A percentile compares a stretch with the other conserved stretches of the same genome.
phyloP scores from a whole-genome alignment of 1,284 basidiomycete genomes.

The Sporisorium exsertum region DNA sequence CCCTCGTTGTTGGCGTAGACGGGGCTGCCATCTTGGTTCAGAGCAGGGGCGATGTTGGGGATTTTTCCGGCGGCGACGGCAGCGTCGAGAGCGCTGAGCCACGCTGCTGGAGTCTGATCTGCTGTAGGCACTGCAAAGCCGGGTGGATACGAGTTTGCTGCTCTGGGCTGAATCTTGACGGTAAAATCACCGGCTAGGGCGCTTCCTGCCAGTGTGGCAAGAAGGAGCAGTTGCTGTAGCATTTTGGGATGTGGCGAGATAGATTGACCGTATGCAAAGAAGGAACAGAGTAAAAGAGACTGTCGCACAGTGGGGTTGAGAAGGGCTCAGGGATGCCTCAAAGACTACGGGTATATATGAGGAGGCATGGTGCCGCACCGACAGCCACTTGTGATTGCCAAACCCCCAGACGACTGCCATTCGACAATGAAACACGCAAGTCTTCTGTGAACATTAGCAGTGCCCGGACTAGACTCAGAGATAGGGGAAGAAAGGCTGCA shows the following conservation, averaged over 20 bases:
- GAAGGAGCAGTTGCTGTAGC: conserved; percentile 27
- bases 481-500: neutral
- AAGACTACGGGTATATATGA: neutral
- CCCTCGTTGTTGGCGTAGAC: conserved; percentile 48
- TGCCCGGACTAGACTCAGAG: neutral
- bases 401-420: neutral
- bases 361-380: neutral
- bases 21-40: conserved; percentile 22
- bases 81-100: conserved; percentile 48
- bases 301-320: neutral
- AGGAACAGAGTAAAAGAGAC: neutral
- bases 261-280: neutral
- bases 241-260: neutral
- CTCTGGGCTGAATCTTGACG: conserved; percentile 39
- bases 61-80: conserved; percentile 55
- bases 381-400: neutral
- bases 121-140: conserved; percentile 24
- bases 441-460: neutral
- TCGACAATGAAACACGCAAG: neutral
- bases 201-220: conserved; percentile 31
- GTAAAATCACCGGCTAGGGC: conserved; percentile 43
- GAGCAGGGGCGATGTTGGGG: conserved; percentile 44
- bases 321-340: neutral
- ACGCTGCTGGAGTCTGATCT: conserved; percentile 44
- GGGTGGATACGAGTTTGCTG: conserved; percentile 32